Conservation (phyloP, 129 eudicot genomes). For the Ambrosia artemisiifolia region DNA sequence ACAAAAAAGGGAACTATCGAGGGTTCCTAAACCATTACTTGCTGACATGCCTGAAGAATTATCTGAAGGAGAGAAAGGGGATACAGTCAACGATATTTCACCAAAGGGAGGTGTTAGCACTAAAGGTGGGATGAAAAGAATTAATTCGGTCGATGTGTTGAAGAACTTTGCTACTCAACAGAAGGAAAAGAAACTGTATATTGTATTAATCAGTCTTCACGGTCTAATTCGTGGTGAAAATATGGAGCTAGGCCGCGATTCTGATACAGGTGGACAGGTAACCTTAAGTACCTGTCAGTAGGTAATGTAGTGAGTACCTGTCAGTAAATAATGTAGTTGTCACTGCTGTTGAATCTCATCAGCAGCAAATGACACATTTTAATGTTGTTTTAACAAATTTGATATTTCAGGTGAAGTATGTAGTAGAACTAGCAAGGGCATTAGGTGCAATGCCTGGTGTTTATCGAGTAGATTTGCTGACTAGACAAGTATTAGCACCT, state of each 20-base stretch:
- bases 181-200: constrained; percentile 63
- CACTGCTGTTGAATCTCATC: no score
- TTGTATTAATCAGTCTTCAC: constrained; percentile 80
- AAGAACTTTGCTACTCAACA: constrained; percentile 60
- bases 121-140: constrained; percentile 60
- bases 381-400: background rate
- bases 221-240: constrained; percentile 87
- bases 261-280: constrained; percentile 95
- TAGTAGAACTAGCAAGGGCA: constrained; percentile 83
- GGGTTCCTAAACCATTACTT: constrained; percentile 55
- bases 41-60: constrained; percentile 82
- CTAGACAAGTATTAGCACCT: constrained; percentile 76
- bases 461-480: constrained; percentile 81
- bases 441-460: constrained; percentile 84
- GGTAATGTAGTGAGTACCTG: no score
- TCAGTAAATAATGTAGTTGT: no score
- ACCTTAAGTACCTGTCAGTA: background rate
- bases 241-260: constrained; percentile 92
- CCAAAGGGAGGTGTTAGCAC: constrained; percentile 40
- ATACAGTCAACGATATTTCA: constrained; percentile 46
- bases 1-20: constrained; percentile 45
- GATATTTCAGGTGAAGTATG: constrained; percentile 65
- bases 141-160: constrained; percentile 66
- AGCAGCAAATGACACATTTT: background rate
- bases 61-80: constrained; percentile 76